Base-by-base conservation (phyloP, 805 yeast genomes). In the Metschnikowia lunata region DNA sequence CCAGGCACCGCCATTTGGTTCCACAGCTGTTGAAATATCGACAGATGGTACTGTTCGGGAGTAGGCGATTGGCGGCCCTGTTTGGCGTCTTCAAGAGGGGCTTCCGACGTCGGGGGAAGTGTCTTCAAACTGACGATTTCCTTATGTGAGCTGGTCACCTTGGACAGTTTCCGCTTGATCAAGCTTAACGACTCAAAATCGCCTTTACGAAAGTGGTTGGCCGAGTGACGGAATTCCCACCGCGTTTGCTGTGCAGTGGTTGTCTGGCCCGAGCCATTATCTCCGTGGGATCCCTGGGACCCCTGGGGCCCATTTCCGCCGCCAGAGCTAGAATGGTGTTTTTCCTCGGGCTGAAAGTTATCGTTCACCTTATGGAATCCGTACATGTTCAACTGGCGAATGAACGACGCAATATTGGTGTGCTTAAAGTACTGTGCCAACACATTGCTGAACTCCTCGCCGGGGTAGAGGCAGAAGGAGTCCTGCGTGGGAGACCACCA, bases 171-270 rank as follows among this genome's bases (percentile, higher is more conserved):
- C 49, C 98, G 74, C 62, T 88, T 90, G 60, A 90, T 91, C 12
- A 76, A 71, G 43, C 85, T 78, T 48, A 90, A 66, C 9, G 84
- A 72, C 36, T 82, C 93, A 12, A 80, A 64, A 60, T 89, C 93
- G 34, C 96, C 97, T 41, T 88, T 82, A 52, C 79, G 76, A 66
- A 90, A 90, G 47, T 76, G 75, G 30, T 85, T 87, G 4, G 87
- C 81, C 26, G 86, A 79, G 61, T 90, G 98, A 46, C 82, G 81
- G 64, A 90, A 90, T 67, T 91, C 97, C 98, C 98, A 90, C 37
- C 55, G 54, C 31, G 58, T 63, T 43, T 56, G 54, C 35, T 55
- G 40, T 39, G 56, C 60, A 57, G 46, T 61, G 47, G 30, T 42
- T 27, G 42, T 13, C 39, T 10, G 39, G n/a, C 38, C 49, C 45